These are phyloP conservation scores for Ogataea hybrid DNA, from an alignment of 1,139 yeast species.

Conservation along the genomic window DNA sequence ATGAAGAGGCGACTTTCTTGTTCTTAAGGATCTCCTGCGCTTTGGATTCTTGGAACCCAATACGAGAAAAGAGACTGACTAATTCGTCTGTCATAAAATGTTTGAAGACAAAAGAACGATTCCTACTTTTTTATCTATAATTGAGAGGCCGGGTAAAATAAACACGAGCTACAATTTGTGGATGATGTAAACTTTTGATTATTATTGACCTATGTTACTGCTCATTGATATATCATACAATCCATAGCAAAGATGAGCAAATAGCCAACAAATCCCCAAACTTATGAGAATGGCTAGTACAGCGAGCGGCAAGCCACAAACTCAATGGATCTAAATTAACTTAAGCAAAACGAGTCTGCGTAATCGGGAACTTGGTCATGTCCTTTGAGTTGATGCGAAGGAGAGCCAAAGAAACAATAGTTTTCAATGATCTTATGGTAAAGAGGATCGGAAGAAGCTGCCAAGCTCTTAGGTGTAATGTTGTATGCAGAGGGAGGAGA, in stretches of 20 bases:
- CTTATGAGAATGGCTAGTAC: not conserved
- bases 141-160: slow-evolving; percentile 6
- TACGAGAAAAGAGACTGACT: slow-evolving; percentile 45
- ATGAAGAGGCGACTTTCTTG: slow-evolving; percentile 73
- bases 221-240: not conserved
- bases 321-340: slow-evolving; percentile 5
- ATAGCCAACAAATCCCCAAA: not conserved
- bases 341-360: slow-evolving; percentile 21
- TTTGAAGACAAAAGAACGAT: not conserved
- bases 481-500: slow-evolving; percentile 12
- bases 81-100: slow-evolving; percentile 36
- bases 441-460: slow-evolving; percentile 19
- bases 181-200: not conserved
- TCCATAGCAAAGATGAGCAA: slow-evolving; percentile 2
- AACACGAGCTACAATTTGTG: not conserved
- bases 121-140: not conserved
- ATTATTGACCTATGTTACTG: not conserved
- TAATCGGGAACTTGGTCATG: slow-evolving; percentile 11
- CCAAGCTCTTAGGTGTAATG: slow-evolving; percentile 7
- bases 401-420: slow-evolving; percentile 31
- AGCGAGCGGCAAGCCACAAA: slow-evolving; percentile 2
- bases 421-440: slow-evolving; percentile 30
- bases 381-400: slow-evolving; percentile 10
- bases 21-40: slow-evolving; percentile 77
- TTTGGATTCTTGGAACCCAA: slow-evolving; percentile 73